Evolutionary conservation across 176 grass and related monocot genomes (phyloP).

Genomic region (Raddia guianensis): DNA sequence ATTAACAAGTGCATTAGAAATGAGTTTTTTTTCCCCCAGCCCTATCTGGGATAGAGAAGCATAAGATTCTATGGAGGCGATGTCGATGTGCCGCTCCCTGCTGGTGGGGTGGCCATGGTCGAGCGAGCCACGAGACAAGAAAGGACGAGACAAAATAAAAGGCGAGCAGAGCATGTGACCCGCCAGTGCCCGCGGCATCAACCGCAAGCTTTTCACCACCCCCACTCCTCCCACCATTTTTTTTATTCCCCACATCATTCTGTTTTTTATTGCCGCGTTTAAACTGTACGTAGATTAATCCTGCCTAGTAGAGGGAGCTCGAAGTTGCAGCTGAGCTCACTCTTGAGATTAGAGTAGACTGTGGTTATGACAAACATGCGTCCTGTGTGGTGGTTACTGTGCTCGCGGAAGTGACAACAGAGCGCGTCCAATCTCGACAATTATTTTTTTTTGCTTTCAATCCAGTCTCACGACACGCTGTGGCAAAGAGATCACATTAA

Average conservation of each 20-base stretch:
- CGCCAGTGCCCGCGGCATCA: not conserved
- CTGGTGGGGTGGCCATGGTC: not conserved
- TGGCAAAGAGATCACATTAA: not conserved
- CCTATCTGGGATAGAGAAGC: not conserved
- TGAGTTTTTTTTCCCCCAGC: no score
- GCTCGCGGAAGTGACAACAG: conserved; percentile 21
- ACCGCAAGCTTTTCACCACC: conserved; percentile 9
- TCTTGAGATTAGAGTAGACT: not conserved
- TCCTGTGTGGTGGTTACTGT: conserved; percentile 5
- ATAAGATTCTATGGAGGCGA: conserved; percentile 34
- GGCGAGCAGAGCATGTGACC: conserved; percentile 42
- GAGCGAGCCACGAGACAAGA: conserved; percentile 25
- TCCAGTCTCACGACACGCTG: not conserved
- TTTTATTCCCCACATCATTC: conserved; percentile 41
- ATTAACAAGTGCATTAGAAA: no score
- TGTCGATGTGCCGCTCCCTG: not conserved
- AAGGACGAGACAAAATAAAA: conserved; percentile 53
- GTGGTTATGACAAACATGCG: conserved; percentile 44
- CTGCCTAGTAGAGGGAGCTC: no score
- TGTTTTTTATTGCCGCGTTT: conserved; percentile 29
- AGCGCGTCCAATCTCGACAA: not conserved
- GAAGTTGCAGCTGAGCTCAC: not conserved
- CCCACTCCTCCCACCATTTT: not conserved
- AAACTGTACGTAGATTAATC: not conserved
- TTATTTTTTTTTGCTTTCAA: not conserved